These are phyloP conservation scores for Fusarium denticulatum DNA, from an alignment of 2,329 filamentous ascomycete species.

Conservation along the genomic window DNA sequence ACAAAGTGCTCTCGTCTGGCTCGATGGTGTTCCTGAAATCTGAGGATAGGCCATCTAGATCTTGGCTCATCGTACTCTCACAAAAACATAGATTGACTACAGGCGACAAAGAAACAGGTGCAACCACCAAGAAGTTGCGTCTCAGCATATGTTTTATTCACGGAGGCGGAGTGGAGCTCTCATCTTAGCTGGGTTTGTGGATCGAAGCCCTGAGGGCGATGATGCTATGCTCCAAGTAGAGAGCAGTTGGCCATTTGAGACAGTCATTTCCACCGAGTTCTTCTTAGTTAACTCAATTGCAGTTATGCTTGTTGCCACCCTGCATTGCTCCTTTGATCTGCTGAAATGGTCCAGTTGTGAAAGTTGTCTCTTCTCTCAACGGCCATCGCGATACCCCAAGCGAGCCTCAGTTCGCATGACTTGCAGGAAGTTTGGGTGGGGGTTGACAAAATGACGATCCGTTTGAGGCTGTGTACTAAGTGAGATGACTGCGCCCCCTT, in stretches of 20 bases:
- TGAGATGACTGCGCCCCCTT: conserved; percentile 1
- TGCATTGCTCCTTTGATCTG: neutral
- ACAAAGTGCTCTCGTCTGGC: neutral
- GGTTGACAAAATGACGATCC: neutral
- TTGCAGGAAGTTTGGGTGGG: neutral
- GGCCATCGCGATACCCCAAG: neutral
- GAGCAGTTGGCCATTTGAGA: neutral
- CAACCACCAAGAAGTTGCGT: too few species aligned
- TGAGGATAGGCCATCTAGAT: neutral
- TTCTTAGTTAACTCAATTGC: too few species aligned
- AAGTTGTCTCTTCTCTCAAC: neutral
- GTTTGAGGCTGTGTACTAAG: conserved; percentile 2
- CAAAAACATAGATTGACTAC: neutral
- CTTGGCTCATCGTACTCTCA: neutral
- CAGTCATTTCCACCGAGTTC: neutral
- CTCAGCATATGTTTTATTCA: neutral
- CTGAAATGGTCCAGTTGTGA: neutral
- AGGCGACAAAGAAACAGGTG: too few species aligned
- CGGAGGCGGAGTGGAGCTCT: neutral
- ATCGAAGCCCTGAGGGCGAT: neutral
- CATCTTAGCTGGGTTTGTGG: neutral
- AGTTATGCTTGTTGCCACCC: neutral
- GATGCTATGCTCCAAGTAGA: neutral
- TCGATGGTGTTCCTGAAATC: neutral
- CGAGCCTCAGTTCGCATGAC: neutral